These are phyloP conservation scores for Westerdykella aurantiaca DNA, from an alignment of 2,329 filamentous ascomycete species.

Conservation along the genomic window DNA sequence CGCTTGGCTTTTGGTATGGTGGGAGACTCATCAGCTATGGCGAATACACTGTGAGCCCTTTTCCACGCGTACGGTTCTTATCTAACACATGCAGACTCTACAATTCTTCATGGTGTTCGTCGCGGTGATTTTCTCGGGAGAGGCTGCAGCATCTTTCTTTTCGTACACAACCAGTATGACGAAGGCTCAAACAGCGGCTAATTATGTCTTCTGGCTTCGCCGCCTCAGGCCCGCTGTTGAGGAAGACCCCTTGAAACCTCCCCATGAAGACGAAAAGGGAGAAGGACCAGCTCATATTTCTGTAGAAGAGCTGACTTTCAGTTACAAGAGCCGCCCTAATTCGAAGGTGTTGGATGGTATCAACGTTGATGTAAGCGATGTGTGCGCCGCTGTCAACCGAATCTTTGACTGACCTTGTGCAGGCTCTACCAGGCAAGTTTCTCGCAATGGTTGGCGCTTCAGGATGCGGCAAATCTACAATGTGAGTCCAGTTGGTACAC, in stretches of 20 bases:
- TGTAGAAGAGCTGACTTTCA: conserved; percentile 61
- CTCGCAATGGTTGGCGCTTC: conserved; percentile 85
- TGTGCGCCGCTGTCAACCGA: background rate
- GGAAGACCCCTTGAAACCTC: conserved; percentile 31
- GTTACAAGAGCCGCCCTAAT: conserved; percentile 74
- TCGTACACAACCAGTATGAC: conserved; percentile 94
- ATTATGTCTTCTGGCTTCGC: conserved; percentile 44
- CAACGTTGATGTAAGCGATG: conserved; percentile 51
- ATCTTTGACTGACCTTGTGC: background rate
- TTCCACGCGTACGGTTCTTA: no score
- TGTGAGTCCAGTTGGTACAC: conserved; percentile 25
- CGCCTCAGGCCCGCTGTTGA: conserved; percentile 34
- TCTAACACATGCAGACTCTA: no score
- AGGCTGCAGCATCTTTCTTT: conserved; percentile 88
- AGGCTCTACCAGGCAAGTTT: conserved; percentile 68
- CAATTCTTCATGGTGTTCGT: conserved; percentile 92
- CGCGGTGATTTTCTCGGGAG: conserved; percentile 78
- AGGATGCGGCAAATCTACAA: conserved; percentile 91
- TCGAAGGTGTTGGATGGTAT: conserved; percentile 79
- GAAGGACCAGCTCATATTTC: conserved; percentile 29
- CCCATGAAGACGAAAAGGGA: conserved; percentile 26
- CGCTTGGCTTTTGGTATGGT: conserved; percentile 36
- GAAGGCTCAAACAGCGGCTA: conserved; percentile 83
- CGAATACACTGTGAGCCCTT: conserved; percentile 58
- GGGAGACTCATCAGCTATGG: conserved; percentile 28